Evolutionary conservation across 1,284 basidiomycete genomes (phyloP), one percentile per base, ranked within the genome.

Genomic region (Boletus mariae): DNA sequence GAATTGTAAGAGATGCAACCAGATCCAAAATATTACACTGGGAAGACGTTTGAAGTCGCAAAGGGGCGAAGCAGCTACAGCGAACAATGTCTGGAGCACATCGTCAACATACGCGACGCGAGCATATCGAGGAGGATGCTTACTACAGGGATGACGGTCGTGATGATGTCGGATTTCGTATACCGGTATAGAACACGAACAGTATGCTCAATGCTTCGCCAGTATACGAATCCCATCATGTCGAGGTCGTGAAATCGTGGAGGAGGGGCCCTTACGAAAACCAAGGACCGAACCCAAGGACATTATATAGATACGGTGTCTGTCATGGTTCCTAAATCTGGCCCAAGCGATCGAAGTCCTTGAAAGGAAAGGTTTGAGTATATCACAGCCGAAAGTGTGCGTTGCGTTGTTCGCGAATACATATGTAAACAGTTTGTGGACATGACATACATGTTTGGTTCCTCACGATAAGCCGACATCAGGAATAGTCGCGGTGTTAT

Each of bases 1-100:
- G 61, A 77, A 75, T 32, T 79, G 75, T 4, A 79, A 68, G 12
- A 75, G 64, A 56, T 79, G 73, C 17, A 77, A 48, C 69, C 71
- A 76, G 1, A 75, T 68, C 78, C 78, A 79, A 40, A 72, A 66
- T 20, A 69, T 52, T 17, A 65, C 58, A 45, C 70, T 63, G 6
- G 60, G 56, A 17, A 73, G 58, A 49, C 32, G 59, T 34, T 34
- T 58, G 26, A 50, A 31, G 45, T 54, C 53, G 35, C 44, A 69
- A 37, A 71, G 50, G 11, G 71, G 73, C 13, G 73, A 68, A 0
- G 69, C 65, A 1, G 70, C 67, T 1, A 56, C 45, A 4, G 73
- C 70, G 40, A 78, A 74, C 15, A 71, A 51, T 2, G 71, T 70
- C 76, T 79, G 48, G 20, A 1, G 4, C 1, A 29, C 11, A 50